Percentiles rank a stretch among this genome's conserved stretches.
Evolutionary conservation across 495 filamentous ascomycete genomes (phyloP).

Genomic region (Glonium stellatum): DNA sequence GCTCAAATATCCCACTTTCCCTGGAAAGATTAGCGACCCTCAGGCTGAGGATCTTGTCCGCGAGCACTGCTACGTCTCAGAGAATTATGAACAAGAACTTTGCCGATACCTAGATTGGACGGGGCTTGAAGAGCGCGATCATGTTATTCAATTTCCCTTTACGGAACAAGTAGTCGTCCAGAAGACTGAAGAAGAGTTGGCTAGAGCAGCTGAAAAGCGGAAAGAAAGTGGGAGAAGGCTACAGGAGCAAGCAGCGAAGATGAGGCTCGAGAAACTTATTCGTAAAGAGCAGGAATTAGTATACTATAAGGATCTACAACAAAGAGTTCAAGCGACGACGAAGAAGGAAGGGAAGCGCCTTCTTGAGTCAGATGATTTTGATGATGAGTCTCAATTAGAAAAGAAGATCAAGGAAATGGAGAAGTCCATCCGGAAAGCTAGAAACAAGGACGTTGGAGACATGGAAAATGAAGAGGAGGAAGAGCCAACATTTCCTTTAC

Average conservation of each 20-base stretch:
- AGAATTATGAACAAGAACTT: constrained; percentile 73
- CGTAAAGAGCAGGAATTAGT: constrained; percentile 93
- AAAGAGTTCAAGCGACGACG: constrained; percentile 53
- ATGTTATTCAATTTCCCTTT: constrained; percentile 85
- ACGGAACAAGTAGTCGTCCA: constrained; percentile 81
- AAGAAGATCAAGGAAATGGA: constrained; percentile 80
- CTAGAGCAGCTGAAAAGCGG: constrained; percentile 77
- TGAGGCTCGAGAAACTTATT: constrained; percentile 88
- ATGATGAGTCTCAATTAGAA: constrained; percentile 78
- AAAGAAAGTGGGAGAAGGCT: constrained; percentile 86
- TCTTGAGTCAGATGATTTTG: constrained; percentile 82
- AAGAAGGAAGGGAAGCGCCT: constrained; percentile 86
- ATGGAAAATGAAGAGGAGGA: constrained; percentile 69
- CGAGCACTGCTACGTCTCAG: constrained; percentile 84
- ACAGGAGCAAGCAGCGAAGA: constrained; percentile 94
- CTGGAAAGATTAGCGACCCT: constrained; percentile 70
- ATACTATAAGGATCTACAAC: constrained; percentile 79
- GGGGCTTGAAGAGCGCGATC: constrained; percentile 79
- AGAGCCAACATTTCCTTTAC: constrained; percentile 73
- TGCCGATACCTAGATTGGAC: constrained; percentile 73
- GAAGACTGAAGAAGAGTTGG: constrained; percentile 89
- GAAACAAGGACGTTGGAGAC: constrained; percentile 86
- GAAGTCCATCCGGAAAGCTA: constrained; percentile 73
- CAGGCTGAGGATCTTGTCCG: constrained; percentile 82
- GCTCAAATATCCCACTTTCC: constrained; percentile 89